A percentile compares a stretch with the other conserved stretches of the same genome.
Conservation (phyloP, 306 rosid species). For the Casuarina glauca region DNA sequence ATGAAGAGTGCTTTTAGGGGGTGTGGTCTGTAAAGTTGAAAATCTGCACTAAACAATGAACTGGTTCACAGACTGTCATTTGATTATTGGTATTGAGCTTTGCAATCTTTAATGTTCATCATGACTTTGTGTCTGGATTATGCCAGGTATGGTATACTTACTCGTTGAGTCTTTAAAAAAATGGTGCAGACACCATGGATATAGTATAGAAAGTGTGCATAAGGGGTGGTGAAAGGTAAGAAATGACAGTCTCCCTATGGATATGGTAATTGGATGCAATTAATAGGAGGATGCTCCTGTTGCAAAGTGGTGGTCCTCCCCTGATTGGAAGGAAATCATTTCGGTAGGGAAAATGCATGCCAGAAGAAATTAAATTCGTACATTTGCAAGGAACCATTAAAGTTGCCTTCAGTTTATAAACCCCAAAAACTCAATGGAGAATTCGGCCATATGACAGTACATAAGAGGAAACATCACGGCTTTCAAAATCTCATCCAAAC, state of each 20-base stretch:
- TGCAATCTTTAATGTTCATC: too few species aligned
- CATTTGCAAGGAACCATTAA: conserved; percentile 23
- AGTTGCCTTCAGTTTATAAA: not conserved
- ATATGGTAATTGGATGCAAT: conserved; percentile 37
- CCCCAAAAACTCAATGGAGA: conserved; percentile 4
- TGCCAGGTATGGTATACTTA: too few species aligned
- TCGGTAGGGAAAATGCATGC: conserved; percentile 64
- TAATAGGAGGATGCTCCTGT: conserved; percentile 21
- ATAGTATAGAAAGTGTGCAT: too few species aligned
- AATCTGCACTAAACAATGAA: too few species aligned
- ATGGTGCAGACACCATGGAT: too few species aligned
- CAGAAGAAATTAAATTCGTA: conserved; percentile 30
- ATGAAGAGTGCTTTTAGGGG: too few species aligned
- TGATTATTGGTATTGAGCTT: too few species aligned
- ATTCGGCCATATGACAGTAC: conserved; percentile 10
- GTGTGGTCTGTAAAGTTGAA: too few species aligned
- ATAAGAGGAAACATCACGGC: conserved; percentile 15
- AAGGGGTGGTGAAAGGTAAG: not conserved
- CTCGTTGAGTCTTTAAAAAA: too few species aligned
- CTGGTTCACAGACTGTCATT: too few species aligned
- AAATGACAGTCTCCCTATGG: conserved; percentile 3
- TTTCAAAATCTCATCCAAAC: conserved; percentile 19
- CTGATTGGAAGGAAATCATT: conserved; percentile 64
- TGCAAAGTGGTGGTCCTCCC: conserved; percentile 61
- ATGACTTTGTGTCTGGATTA: too few species aligned